phyloP scores from a whole-genome alignment of 2,329 filamentous ascomycete genomes.

The Colletotrichum scovillei region DNA sequence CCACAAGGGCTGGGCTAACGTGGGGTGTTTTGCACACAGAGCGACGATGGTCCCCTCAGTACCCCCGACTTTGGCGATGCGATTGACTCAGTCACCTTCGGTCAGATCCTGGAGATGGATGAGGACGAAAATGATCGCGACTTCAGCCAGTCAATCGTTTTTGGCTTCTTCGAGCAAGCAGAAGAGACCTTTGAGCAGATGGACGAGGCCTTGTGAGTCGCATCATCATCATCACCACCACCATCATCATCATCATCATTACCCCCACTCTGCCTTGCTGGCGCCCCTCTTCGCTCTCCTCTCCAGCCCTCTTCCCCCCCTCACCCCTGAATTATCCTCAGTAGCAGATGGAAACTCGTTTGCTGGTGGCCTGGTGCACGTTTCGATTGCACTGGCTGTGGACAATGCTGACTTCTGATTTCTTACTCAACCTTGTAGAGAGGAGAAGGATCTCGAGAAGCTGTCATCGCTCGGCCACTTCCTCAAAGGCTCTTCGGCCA shows the following conservation, averaged over 20 bases:
- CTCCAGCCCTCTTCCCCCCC: not conserved
- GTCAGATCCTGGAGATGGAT: slow-evolving; percentile 98
- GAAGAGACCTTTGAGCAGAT: slow-evolving; percentile 87
- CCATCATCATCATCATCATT: slow-evolving; percentile 4
- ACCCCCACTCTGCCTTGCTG: not conserved
- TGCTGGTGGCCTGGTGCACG: not conserved
- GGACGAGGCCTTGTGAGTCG: slow-evolving; percentile 82
- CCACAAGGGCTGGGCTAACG: slow-evolving; percentile 25
- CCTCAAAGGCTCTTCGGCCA: slow-evolving; percentile 96
- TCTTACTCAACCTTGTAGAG: slow-evolving; percentile 57
- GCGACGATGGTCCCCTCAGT: slow-evolving; percentile 41
- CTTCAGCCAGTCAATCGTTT: slow-evolving; percentile 90
- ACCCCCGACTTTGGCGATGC: slow-evolving; percentile 69
- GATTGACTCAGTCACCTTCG: slow-evolving; percentile 85
- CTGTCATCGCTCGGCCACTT: slow-evolving; percentile 93
- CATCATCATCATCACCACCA: slow-evolving; percentile 7
- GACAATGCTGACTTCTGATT: slow-evolving; percentile 27
- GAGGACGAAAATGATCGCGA: slow-evolving; percentile 87
- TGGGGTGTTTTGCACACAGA: slow-evolving; percentile 35
- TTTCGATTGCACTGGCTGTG: not conserved
- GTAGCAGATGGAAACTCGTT: not conserved
- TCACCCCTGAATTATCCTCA: not conserved
- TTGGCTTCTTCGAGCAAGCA: slow-evolving; percentile 93
- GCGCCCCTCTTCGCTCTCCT: slow-evolving; percentile 18
- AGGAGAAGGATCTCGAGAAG: slow-evolving; percentile 74